Evolutionary conservation across 306 rosid genomes (phyloP).

Genomic region (Cyclanthera cordifolia): DNA sequence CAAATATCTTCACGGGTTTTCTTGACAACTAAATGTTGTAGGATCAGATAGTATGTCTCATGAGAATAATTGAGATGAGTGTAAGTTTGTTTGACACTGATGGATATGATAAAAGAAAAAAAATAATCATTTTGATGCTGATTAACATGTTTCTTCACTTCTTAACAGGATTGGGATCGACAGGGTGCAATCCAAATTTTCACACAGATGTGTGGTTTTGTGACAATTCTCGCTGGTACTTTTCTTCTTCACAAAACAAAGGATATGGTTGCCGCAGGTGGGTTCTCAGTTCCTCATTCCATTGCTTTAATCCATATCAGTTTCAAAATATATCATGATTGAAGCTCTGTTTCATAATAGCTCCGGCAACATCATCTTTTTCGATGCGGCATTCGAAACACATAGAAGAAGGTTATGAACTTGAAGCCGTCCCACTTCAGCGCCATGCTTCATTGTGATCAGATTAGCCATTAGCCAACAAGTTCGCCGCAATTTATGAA

Average conservation of each 20-base stretch:
- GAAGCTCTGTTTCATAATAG: background rate
- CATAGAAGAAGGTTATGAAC: conserved; percentile 8
- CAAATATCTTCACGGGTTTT: too few relatives aligned
- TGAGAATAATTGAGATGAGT: too few relatives aligned
- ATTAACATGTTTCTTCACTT: background rate
- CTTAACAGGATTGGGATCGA: conserved; percentile 10
- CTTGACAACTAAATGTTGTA: too few relatives aligned
- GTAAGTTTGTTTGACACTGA: background rate
- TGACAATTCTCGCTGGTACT: conserved; percentile 13
- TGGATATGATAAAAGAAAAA: too few relatives aligned
- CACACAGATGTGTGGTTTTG: conserved; percentile 16
- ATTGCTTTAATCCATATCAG: background rate
- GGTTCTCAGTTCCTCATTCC: conserved; percentile 2
- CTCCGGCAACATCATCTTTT: background rate
- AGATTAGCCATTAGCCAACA: background rate
- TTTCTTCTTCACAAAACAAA: conserved; percentile 15
- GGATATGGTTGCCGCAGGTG: conserved; percentile 16
- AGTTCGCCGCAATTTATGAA: background rate
- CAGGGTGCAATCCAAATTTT: conserved; percentile 11
- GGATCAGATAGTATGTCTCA: too few relatives aligned
- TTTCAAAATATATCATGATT: background rate
- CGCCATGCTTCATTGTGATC: background rate
- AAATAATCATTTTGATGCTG: background rate
- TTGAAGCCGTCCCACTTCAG: conserved; percentile 12
- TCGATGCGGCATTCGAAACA: background rate